A percentile compares a stretch with the other conserved stretches of the same genome.
phyloP scores from a whole-genome alignment of 768 basidiomycete species.

The Trametes cingulata region DNA sequence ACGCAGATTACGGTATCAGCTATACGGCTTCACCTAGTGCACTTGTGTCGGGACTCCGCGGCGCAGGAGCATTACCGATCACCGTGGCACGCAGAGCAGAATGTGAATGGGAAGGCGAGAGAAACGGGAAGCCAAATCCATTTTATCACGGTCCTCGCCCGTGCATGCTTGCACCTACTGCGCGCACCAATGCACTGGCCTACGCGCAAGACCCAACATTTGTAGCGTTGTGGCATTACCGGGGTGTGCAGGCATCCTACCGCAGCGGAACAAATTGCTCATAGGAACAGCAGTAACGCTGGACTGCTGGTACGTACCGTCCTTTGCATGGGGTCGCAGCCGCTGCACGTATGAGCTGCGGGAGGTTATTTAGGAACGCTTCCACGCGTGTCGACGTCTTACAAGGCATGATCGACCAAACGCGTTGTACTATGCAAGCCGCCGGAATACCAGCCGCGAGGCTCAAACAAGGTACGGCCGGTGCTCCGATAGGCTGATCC shows the following conservation, averaged over 20 bases:
- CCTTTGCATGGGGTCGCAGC: neutral
- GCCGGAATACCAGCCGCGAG: neutral
- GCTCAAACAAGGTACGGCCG: slow-evolving; percentile 4
- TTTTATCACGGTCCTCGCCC: neutral
- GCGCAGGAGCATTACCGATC: neutral
- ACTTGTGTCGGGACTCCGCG: neutral
- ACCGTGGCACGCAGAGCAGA: neutral
- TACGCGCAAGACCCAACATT: neutral
- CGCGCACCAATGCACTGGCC: neutral
- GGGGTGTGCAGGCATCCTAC: neutral
- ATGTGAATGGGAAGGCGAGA: neutral
- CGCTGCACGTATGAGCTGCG: neutral
- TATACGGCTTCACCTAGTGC: no score
- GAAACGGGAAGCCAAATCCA: neutral
- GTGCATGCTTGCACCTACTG: neutral
- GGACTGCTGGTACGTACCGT: neutral
- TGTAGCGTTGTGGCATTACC: neutral
- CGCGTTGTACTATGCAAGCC: slow-evolving; percentile 1
- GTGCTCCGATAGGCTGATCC: slow-evolving; percentile 3
- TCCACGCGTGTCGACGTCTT: neutral
- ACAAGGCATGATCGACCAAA: neutral
- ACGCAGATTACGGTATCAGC: no score
- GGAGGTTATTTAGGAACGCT: neutral
- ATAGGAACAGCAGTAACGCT: neutral
- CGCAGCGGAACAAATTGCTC: neutral